A percentile compares a stretch with the other conserved stretches of the same genome.
Conservation (phyloP, 768 basidiomycete species). For the Tephrocybe sp. region DNA sequence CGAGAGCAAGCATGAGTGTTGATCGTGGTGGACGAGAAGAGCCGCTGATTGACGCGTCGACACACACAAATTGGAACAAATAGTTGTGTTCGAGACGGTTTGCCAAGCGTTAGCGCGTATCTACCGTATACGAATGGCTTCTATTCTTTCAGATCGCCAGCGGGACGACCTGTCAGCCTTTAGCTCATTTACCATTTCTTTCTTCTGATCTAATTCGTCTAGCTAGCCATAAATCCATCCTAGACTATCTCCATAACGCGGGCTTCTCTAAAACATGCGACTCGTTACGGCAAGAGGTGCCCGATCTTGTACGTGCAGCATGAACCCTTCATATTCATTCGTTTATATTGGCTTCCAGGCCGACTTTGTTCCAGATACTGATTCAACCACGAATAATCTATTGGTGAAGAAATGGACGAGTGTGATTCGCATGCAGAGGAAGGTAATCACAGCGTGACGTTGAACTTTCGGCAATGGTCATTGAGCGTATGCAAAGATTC, state of each 20-base stretch:
- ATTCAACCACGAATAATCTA: constrained; percentile 40
- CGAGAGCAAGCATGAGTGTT: too few relatives aligned
- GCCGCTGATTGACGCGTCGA: too few relatives aligned
- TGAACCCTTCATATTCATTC: background rate
- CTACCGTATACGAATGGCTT: constrained; percentile 7
- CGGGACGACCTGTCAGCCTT: constrained; percentile 11
- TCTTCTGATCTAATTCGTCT: background rate
- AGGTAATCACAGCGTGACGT: constrained; percentile 40
- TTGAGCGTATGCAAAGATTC: constrained; percentile 38
- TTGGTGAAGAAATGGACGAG: constrained; percentile 86
- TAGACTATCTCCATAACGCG: constrained; percentile 31
- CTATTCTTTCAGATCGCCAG: constrained; percentile 14
- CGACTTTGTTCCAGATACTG: constrained; percentile 28
- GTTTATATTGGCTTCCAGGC: constrained; percentile 13
- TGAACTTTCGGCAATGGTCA: background rate
- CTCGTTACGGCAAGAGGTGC: constrained; percentile 29
- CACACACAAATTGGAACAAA: too few relatives aligned
- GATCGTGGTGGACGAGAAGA: too few relatives aligned
- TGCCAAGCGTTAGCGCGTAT: too few relatives aligned
- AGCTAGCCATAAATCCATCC: constrained; percentile 34
- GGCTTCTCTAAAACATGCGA: constrained; percentile 33
- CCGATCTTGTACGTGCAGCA: constrained; percentile 15
- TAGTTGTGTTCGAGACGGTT: too few relatives aligned
- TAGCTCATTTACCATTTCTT: background rate
- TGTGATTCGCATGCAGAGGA: constrained; percentile 80